Conservation (phyloP, 148 eudicot species). For the Heliamphora exappendiculata region DNA sequence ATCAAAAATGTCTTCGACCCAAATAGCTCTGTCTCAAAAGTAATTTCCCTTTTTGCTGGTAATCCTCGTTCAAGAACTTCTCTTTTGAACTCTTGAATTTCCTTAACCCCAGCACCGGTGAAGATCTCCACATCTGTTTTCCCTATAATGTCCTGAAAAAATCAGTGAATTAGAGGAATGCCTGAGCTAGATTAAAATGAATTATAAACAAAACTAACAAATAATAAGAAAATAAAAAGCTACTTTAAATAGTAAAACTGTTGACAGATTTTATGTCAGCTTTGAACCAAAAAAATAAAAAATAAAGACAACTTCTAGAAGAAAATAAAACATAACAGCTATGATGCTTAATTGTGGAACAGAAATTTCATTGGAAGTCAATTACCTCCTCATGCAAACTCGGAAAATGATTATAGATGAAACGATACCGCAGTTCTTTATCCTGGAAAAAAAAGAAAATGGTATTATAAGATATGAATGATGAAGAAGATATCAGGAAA, state of each 20-base stretch:
- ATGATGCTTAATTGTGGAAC: not conserved
- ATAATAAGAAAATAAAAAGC: not conserved
- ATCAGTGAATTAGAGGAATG: slow-evolving; percentile 30
- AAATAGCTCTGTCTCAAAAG: slow-evolving; percentile 76
- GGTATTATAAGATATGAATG: not conserved
- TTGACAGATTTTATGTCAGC: not conserved
- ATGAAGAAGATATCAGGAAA: not conserved
- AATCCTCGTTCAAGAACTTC: slow-evolving; percentile 79
- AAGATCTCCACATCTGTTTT: slow-evolving; percentile 87
- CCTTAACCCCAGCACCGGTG: slow-evolving; percentile 76
- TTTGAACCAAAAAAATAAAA: too few species aligned
- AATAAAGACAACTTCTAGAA: not conserved
- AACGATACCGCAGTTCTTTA: slow-evolving; percentile 74
- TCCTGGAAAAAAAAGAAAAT: slow-evolving; percentile 41
- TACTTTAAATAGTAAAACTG: not conserved
- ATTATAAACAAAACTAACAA: not conserved
- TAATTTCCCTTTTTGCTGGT: slow-evolving; percentile 87
- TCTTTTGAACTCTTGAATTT: slow-evolving; percentile 77
- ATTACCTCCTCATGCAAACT: slow-evolving; percentile 77
- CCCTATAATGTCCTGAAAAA: slow-evolving; percentile 85
- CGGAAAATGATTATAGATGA: slow-evolving; percentile 80
- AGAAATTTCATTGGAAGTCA: not conserved
- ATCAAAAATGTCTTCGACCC: slow-evolving; percentile 82
- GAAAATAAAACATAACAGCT: not conserved
- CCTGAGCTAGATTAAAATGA: slow-evolving; percentile 12